Conservation (phyloP, 2,329 filamentous ascomycete species). For the Colletotrichum sojae region DNA sequence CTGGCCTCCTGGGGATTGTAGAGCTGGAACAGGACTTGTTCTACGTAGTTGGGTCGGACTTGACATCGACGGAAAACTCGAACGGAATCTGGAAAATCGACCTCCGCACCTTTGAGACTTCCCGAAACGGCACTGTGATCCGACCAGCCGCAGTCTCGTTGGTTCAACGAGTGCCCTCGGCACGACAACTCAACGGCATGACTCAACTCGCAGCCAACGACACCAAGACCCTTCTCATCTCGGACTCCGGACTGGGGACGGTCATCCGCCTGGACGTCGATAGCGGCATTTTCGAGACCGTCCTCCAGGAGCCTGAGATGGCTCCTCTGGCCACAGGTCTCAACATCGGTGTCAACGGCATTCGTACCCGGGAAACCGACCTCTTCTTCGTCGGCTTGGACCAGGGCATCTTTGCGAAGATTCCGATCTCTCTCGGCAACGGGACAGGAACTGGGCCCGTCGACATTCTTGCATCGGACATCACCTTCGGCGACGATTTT, state of each 20-base stretch:
- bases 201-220: constrained; percentile 33
- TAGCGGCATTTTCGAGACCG: constrained; percentile 39
- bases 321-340: background rate
- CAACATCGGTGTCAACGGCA: constrained; percentile 17
- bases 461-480: constrained; percentile 8
- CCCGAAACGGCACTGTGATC: background rate
- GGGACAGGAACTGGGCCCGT: constrained; percentile 2
- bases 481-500: constrained; percentile 31
- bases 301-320: constrained; percentile 38
- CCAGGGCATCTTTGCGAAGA: constrained; percentile 11
- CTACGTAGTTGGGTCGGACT: constrained; percentile 41
- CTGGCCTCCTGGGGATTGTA: constrained; percentile 40
- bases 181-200: constrained; percentile 44
- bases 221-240: constrained; percentile 42
- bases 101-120: constrained; percentile 25
- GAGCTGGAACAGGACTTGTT: constrained; percentile 42
- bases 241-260: constrained; percentile 41
- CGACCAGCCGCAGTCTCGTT: constrained; percentile 19
- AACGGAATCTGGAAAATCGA: constrained; percentile 39
- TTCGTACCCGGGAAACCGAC: background rate
- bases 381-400: constrained; percentile 32
- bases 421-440: constrained; percentile 7
- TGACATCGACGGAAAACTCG: constrained; percentile 29
- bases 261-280: constrained; percentile 40
- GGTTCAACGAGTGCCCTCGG: constrained; percentile 34